These are phyloP conservation scores for Penicillium soppii DNA, from an alignment of 495 filamentous ascomycete species.

Conservation along the genomic window DNA sequence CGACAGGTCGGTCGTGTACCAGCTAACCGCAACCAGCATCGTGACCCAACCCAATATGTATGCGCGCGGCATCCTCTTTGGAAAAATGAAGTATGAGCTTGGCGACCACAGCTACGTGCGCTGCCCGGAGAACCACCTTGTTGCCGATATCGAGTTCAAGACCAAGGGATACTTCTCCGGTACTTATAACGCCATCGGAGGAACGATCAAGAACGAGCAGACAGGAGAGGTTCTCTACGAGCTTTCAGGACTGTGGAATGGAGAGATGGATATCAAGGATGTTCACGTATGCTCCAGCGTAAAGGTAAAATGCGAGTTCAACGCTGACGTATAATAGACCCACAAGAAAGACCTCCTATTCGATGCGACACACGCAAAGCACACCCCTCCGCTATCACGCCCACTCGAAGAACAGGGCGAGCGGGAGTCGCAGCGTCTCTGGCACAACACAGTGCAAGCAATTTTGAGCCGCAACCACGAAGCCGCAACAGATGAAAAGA, in stretches of 20 bases:
- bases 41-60: constrained; percentile 99
- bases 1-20: not conserved
- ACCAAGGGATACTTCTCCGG: constrained; percentile 97
- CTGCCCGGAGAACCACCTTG: constrained; percentile 81
- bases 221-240: constrained; percentile 86
- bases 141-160: constrained; percentile 98
- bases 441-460: constrained; percentile 75
- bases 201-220: constrained; percentile 84
- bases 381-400: constrained; percentile 71
- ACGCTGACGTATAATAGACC: constrained; percentile 53
- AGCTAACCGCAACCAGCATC: constrained; percentile 53
- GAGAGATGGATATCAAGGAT: constrained; percentile 88
- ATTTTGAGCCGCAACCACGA: constrained; percentile 84
- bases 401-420: constrained; percentile 85
- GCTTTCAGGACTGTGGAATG: constrained; percentile 88
- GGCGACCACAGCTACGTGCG: constrained; percentile 94
- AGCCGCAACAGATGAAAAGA: constrained; percentile 91
- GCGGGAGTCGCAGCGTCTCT: constrained; percentile 85
- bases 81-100: constrained; percentile 99
- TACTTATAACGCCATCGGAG: constrained; percentile 94
- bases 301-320: not conserved
- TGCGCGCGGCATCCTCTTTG: constrained; percentile 93
- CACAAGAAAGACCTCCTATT: constrained; percentile 87
- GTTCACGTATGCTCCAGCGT: constrained; percentile 57
- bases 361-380: constrained; percentile 73